phyloP scores from a whole-genome alignment of 2,329 filamentous ascomycete genomes.

The Harringtonia aguacate region DNA sequence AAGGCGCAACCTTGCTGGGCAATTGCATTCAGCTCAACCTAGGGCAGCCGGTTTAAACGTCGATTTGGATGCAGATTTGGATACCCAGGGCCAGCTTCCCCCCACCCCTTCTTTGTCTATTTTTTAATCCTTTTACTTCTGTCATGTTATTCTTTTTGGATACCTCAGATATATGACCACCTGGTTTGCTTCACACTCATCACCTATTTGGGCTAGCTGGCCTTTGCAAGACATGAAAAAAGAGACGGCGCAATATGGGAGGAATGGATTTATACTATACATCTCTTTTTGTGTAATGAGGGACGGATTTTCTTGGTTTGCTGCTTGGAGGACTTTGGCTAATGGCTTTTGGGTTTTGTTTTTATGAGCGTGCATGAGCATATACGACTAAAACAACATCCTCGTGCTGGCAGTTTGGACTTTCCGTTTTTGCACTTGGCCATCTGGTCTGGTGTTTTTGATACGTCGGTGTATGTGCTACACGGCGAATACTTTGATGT shows the following conservation, averaged over 20 bases:
- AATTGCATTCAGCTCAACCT: conserved; percentile 61
- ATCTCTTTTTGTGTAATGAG: not conserved
- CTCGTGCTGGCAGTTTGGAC: too few relatives aligned
- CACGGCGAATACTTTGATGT: too few relatives aligned
- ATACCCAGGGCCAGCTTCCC: not conserved
- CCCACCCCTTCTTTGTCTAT: not conserved
- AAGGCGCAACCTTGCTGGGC: conserved; percentile 68
- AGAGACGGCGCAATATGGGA: not conserved
- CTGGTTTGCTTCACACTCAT: not conserved
- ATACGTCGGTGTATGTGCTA: too few relatives aligned
- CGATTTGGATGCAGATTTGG: too few relatives aligned
- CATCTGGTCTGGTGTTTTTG: too few relatives aligned
- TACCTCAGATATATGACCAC: not conserved
- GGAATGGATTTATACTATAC: not conserved
- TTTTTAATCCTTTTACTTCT: not conserved
- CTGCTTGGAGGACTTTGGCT: not conserved
- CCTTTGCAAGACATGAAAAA: not conserved
- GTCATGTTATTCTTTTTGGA: not conserved
- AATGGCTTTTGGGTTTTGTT: not conserved
- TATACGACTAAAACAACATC: too few relatives aligned
- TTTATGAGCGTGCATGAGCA: not conserved
- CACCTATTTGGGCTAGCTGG: not conserved
- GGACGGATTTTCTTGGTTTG: not conserved
- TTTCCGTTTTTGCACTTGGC: too few relatives aligned
- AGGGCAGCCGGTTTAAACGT: conserved; percentile 11